Evolutionary conservation across 2,329 filamentous ascomycete genomes (phyloP), one percentile per base, ranked within the genome.

Genomic region (Graphium sp.): DNA sequence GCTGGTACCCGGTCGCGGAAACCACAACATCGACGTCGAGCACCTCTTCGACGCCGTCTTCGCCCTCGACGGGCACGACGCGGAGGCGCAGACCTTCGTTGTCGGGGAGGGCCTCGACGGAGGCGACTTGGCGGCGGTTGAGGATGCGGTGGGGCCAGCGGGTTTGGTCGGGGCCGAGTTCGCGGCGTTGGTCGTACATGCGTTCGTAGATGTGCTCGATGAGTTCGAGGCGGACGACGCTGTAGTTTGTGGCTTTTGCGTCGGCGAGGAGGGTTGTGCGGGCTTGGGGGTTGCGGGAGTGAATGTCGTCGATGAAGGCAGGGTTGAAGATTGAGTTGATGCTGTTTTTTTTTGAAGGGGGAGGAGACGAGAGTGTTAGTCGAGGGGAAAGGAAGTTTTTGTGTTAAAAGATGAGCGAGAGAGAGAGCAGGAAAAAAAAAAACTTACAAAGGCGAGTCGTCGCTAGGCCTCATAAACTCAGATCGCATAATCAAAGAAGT

Each of bases 251-350:
- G 18, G 73, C 74, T 34, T 78, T 76, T 40, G 91, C 81, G 29
- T 74, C 72, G 11, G 61, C 55, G 29, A 93, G 47, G 18, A 70
- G 45, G 35, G 52, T 49, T 33, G 63, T 56, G 27, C 85, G 77
- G 35, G 74, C 60, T 24, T 61, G 57, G 2, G 73, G 55, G 1
- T 75, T 59, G 38, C 75, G 72, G 27, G 67, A 57, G 56, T 74
- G 94, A 40, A 92, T 68, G 24, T 62, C 61, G 47, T 92, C 79
- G 18, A 92, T 74, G 34, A 75, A 78, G 19, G 77, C 73, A 2
- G 87, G 87, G 55, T 95, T 84, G 61, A 95, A 95, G 46, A 95
- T 81, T 44, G 89, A 84, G 51, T 95, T 95, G 41, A 95, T 84
- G 43, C 80, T 85, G 37, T 27, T 15, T n/a, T n/a, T n/a, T n/a